Evolutionary conservation across 495 filamentous ascomycete genomes (phyloP).

Genomic region (Penicillium lagena): DNA sequence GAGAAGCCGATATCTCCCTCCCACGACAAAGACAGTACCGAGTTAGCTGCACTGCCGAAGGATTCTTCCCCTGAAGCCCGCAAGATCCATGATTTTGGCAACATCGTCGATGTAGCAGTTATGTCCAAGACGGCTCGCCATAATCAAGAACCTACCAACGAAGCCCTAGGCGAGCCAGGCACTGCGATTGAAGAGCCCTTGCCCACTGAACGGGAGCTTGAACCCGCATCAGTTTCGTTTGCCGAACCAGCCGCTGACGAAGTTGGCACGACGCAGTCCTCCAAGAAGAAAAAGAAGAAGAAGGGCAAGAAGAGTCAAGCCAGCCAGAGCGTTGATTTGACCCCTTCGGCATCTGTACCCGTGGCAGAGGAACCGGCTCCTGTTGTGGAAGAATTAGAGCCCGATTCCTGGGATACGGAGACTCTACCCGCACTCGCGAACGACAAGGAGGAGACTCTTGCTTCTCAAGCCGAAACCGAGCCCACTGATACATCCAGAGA

Average conservation of each 20-base stretch:
- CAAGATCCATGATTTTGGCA: constrained; percentile 8
- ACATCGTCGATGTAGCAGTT: constrained; percentile 24
- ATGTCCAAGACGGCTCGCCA: constrained; percentile 1
- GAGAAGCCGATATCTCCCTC: neutral
- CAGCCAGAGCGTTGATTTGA: constrained; percentile 13
- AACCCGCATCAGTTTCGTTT: neutral
- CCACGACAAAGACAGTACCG: neutral
- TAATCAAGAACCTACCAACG: neutral
- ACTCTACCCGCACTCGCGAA: constrained; percentile 1
- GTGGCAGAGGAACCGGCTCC: neutral
- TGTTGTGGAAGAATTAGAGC: neutral
- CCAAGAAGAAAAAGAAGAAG: constrained; percentile 34
- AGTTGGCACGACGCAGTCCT: constrained; percentile 7
- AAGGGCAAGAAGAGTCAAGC: constrained; percentile 26
- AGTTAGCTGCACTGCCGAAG: neutral
- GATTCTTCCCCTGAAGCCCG: neutral
- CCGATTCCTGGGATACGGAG: constrained; percentile 2
- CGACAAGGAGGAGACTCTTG: neutral
- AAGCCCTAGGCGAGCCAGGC: constrained; percentile 8
- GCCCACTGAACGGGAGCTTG: neutral
- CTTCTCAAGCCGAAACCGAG: neutral
- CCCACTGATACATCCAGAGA: neutral
- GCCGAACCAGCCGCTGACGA: constrained; percentile 11
- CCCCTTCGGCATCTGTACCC: constrained; percentile 4
- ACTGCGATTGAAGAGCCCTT: constrained; percentile 11